Evolutionary conservation across 1,284 basidiomycete species (phyloP).

Genomic region (Kalmanozyma brasiliensis): DNA sequence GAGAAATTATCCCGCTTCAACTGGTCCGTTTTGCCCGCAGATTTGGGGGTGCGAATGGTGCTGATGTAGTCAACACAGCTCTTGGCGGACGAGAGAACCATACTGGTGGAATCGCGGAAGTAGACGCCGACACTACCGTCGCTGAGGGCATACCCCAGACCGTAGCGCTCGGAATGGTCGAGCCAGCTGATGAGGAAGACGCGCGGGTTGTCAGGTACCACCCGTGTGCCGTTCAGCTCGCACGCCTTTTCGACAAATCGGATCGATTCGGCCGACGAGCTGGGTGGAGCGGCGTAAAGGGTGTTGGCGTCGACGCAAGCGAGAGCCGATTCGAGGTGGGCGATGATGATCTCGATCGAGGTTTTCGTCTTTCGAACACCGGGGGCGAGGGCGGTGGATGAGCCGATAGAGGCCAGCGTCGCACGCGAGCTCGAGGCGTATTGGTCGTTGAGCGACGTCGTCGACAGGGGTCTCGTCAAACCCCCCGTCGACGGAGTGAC

Average conservation of each 20-base stretch:
- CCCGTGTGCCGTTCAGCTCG: conserved; percentile 69
- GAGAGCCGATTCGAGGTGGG: conserved; percentile 78
- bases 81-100: conserved; percentile 85
- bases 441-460: conserved; percentile 17
- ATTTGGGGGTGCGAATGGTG: conserved; percentile 29
- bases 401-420: conserved; percentile 32
- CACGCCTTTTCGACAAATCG: conserved; percentile 28
- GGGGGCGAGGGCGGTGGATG: conserved; percentile 26
- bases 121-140: conserved; percentile 94
- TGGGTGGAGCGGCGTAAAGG: conserved; percentile 73
- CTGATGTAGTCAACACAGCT: conserved; percentile 71
- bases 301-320: conserved; percentile 74
- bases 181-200: conserved; percentile 98
- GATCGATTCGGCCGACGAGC: conserved; percentile 26
- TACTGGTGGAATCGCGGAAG: conserved; percentile 91
- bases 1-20: conserved; percentile 55
- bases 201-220: conserved; percentile 74
- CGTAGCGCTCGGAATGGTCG: conserved; percentile 98
- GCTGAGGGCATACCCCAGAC: conserved; percentile 95
- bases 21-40: conserved; percentile 40
- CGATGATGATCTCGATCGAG: conserved; percentile 69
- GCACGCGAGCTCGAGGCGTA: conserved; percentile 22
- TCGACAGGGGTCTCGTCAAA: conserved; percentile 14
- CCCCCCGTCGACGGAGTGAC: conserved; percentile 5
- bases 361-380: conserved; percentile 31